phyloP scores from a whole-genome alignment of 805 yeast species.

The Scheffersomyces amazonensis region DNA sequence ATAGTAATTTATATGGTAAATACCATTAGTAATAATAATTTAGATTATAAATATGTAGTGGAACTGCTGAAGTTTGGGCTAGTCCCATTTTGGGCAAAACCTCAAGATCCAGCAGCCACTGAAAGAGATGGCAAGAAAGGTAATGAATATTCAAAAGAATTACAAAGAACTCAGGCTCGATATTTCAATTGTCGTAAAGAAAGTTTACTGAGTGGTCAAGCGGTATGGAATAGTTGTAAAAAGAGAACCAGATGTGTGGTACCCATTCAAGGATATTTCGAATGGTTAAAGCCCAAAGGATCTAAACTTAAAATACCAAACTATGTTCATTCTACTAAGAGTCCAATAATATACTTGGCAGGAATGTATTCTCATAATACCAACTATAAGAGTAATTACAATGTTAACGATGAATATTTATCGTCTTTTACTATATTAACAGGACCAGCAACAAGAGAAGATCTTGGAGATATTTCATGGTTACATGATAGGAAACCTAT shows the following conservation, averaged over 20 bases:
- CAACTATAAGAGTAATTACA: constrained; percentile 19
- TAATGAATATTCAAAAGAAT: constrained; percentile 27
- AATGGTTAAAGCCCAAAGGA: constrained; percentile 55
- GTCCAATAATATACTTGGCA: constrained; percentile 61
- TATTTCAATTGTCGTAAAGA: constrained; percentile 79
- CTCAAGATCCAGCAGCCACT: constrained; percentile 32
- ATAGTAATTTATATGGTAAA: constrained; percentile 27
- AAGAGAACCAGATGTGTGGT: constrained; percentile 63
- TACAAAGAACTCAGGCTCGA: constrained; percentile 36
- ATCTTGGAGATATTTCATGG: constrained; percentile 56
- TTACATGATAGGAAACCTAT: constrained; percentile 80
- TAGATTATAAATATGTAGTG: constrained; percentile 15
- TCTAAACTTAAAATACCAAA: constrained; percentile 65
- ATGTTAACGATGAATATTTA: constrained; percentile 20
- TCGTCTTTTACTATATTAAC: constrained; percentile 71
- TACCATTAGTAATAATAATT: constrained; percentile 3
- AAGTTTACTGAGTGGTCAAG: constrained; percentile 43
- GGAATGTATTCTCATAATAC: constrained; percentile 39
- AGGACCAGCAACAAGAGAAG: constrained; percentile 49
- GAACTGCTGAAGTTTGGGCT: constrained; percentile 79
- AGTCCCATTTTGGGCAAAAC: constrained; percentile 64
- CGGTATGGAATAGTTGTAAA: constrained; percentile 57
- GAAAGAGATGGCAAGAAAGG: constrained; percentile 8
- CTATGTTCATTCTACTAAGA: constrained; percentile 54
- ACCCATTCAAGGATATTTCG: constrained; percentile 82